Conservation (phyloP, 2,329 filamentous ascomycete species). For the Phialophora expanda region DNA sequence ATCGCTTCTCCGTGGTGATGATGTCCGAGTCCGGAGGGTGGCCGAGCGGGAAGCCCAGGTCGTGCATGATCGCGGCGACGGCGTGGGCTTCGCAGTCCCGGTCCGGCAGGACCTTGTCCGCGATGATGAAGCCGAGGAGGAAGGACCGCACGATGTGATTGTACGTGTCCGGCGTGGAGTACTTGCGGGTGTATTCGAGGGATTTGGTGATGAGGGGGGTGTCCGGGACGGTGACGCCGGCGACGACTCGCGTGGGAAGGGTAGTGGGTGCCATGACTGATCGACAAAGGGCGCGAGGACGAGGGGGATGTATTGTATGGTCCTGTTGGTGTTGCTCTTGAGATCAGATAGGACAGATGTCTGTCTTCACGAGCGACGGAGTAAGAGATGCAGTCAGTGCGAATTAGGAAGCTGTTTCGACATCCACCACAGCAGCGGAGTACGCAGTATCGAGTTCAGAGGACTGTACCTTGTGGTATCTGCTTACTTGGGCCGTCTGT, state of each 20-base stretch:
- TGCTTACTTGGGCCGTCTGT: not conserved
- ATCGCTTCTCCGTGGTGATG: constrained; percentile 53
- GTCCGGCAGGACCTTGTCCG: constrained; percentile 42
- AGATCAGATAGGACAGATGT: not conserved
- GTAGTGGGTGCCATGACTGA: constrained; percentile 13
- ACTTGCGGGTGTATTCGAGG: constrained; percentile 32
- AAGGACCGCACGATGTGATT: constrained; percentile 45
- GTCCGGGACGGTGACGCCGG: constrained; percentile 38
- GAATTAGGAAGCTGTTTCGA: too few species aligned
- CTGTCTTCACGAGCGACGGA: not conserved
- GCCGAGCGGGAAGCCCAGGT: constrained; percentile 46
- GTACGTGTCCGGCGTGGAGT: constrained; percentile 36
- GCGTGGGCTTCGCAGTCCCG: constrained; percentile 38
- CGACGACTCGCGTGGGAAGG: constrained; percentile 33
- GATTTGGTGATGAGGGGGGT: constrained; percentile 38
- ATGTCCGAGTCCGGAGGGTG: constrained; percentile 41
- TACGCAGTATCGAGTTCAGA: too few species aligned
- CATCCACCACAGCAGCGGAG: too few species aligned
- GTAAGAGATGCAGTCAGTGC: too few species aligned
- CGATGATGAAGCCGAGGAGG: constrained; percentile 47
- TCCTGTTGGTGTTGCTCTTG: not conserved
- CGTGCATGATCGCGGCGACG: constrained; percentile 38
- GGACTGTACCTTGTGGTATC: too few species aligned
- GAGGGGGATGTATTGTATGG: not conserved
- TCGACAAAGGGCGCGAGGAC: not conserved